Evolutionary conservation across 139 green algal species (phyloP), one percentile per base, ranked within the genome.

Genomic region (Chlamydomonas incerta): DNA sequence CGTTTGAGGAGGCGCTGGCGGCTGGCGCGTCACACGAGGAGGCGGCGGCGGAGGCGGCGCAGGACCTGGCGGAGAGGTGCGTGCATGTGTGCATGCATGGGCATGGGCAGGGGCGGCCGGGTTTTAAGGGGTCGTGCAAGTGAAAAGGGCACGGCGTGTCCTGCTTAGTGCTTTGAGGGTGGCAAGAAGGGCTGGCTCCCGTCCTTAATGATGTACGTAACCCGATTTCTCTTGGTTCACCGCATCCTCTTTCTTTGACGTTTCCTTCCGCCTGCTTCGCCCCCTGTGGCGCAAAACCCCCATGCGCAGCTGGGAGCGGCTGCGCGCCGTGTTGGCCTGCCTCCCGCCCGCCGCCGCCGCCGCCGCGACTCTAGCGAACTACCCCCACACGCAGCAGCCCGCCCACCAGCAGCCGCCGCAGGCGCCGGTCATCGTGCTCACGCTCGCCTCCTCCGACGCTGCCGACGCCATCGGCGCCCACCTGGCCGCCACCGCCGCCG

Each of bases 1-100:
- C 29, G 47, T n/a, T 76, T 23, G 79, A 75, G 66, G 50, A 66
- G 46, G 79, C 79, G 46, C 50, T 85, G 65, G 66, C 79, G 67
- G 79, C 23, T 29, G 79, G 79, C 6, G 47, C 66, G 20, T 57
- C 66, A 31, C 20, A 18, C 24, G 47, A 75, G 63, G 31, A 28
- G 66, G 79, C 79, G 33, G 65, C 66, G 46, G 66, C 47, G 21
- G 67, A 75, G 46, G 65, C 79, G 47, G 79, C 47, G 8, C 79
- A 85, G 63, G 79, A 85, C 66, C 50, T 85, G n/a, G 52, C 15
- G 11, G 66, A 75, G 66, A 76, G 79, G 79, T 85, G 79, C 18
- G n/a, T n/a, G n/a, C n/a, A n/a, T n/a, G n/a, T n/a, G n/a, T n/a
- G n/a, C n/a, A n/a, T n/a, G n/a, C n/a, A n/a, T n/a, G n/a, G n/a